phyloP scores from a whole-genome alignment of 371 early-diverging fungal species.

The Catenaria anguillulae region DNA sequence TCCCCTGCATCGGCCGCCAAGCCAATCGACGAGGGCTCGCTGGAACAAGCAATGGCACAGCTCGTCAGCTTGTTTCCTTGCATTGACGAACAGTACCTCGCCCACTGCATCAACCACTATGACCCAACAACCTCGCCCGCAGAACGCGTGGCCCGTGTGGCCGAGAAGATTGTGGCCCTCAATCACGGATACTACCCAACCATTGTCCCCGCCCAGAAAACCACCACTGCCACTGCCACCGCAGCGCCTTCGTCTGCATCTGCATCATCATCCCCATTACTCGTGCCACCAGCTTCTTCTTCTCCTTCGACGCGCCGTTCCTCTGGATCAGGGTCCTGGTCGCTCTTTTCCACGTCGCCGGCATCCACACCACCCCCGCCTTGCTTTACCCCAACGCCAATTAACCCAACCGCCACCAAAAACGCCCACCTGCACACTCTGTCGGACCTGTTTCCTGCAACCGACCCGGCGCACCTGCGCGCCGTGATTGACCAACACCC shows the following conservation, averaged over 20 bases:
- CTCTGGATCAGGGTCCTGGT: too few relatives aligned
- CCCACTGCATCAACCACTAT: neutral
- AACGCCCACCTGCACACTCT: constrained; percentile 16
- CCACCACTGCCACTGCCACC: neutral
- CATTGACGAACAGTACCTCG: neutral
- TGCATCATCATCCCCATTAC: too few relatives aligned
- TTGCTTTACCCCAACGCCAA: too few relatives aligned
- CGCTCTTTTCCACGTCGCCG: too few relatives aligned
- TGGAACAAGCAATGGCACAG: too few relatives aligned
- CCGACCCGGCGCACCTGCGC: constrained; percentile 24
- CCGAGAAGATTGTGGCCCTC: constrained; percentile 3
- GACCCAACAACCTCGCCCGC: neutral
- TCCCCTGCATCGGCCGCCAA: too few relatives aligned
- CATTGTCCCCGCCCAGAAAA: neutral
- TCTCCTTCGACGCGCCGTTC: neutral
- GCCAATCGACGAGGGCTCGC: too few relatives aligned
- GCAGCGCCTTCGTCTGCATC: too few relatives aligned
- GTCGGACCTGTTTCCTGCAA: constrained; percentile 35
- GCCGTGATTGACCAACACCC: constrained; percentile 15
- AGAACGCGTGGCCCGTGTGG: neutral
- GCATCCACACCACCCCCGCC: too few relatives aligned
- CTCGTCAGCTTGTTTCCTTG: too few relatives aligned
- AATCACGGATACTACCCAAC: constrained; percentile 3
- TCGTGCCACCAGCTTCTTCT: too few relatives aligned
- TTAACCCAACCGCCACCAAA: too few relatives aligned